These are phyloP conservation scores for Trypanosoma melophagium DNA, from an alignment of 208 protist genomes.

Conservation along the genomic window DNA sequence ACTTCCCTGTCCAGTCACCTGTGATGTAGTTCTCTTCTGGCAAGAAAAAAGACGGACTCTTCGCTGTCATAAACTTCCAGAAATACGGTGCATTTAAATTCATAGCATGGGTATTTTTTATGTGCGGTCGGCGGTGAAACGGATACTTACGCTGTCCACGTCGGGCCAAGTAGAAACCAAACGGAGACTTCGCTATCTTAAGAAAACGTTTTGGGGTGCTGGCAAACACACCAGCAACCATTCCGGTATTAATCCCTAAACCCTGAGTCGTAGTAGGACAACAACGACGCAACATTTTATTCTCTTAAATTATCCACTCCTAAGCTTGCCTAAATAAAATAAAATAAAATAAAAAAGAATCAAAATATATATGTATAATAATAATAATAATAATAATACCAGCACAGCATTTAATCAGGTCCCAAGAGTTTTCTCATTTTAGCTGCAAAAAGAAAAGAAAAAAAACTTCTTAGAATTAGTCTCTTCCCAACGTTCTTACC, in stretches of 20 bases:
- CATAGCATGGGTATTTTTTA: conserved; percentile 85
- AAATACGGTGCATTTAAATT: conserved; percentile 87
- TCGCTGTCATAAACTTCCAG: conserved; percentile 88
- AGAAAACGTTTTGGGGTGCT: conserved; percentile 71
- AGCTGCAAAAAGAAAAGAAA: too few species aligned
- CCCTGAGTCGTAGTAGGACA: neutral
- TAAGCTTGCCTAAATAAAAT: neutral
- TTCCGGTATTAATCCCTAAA: conserved; percentile 1
- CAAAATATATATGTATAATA: neutral
- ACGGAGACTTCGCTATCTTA: conserved; percentile 87
- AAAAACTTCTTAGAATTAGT: too few species aligned
- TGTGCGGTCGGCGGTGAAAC: conserved; percentile 74
- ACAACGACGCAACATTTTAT: conserved; percentile 23
- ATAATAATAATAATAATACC: neutral
- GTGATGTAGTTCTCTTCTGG: conserved; percentile 92
- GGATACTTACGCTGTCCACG: conserved; percentile 82
- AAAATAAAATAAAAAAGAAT: neutral
- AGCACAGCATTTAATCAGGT: neutral
- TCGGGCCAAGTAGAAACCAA: conserved; percentile 87
- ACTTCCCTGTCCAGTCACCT: conserved; percentile 91
- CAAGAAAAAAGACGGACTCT: conserved; percentile 76
- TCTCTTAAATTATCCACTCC: neutral
- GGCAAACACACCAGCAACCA: conserved; percentile 3
- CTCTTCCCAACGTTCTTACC: too few species aligned
- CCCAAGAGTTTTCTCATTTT: too few species aligned